Conservation (phyloP, 148 eudicot genomes). For the Chenopodium suecicum region DNA sequence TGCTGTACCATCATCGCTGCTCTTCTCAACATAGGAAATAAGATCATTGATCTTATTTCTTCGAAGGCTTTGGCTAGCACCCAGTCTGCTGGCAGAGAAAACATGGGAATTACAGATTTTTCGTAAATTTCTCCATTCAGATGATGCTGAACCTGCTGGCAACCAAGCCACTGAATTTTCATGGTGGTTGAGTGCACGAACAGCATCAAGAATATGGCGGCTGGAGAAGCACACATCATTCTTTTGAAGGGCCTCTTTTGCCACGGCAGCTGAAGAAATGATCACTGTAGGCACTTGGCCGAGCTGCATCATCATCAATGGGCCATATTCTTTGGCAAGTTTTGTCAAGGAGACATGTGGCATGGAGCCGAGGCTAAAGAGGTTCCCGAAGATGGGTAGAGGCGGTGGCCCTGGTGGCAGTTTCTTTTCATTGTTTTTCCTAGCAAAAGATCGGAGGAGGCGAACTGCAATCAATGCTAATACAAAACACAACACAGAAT, state of each 20-base stretch:
- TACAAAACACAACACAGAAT: conserved; percentile 10
- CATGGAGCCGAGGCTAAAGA: conserved; percentile 37
- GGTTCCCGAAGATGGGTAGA: conserved; percentile 51
- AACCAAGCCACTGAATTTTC: conserved; percentile 17
- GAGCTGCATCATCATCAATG: conserved; percentile 38
- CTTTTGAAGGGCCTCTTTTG: conserved; percentile 25
- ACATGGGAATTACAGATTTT: background rate
- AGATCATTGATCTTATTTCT: conserved; percentile 8
- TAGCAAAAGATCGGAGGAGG: conserved; percentile 18
- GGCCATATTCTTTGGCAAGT: conserved; percentile 46
- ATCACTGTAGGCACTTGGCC: conserved; percentile 28
- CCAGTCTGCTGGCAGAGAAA: conserved; percentile 17
- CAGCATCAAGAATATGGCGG: conserved; percentile 1
- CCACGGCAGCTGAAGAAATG: conserved; percentile 24
- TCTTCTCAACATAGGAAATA: background rate
- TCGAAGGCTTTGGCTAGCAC: conserved; percentile 17
- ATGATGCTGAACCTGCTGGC: background rate
- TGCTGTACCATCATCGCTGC: background rate
- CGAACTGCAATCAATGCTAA: conserved; percentile 15
- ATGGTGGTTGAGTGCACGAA: conserved; percentile 20
- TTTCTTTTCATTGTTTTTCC: background rate
- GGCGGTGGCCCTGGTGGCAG: conserved; percentile 41
- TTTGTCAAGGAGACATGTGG: conserved; percentile 49
- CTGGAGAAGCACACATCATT: conserved; percentile 18
- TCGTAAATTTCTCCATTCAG: background rate